A percentile compares a stretch with the other conserved stretches of the same genome.
Evolutionary conservation across 176 grass and related monocot species (phyloP).

Genomic region (Paspalum notatum): DNA sequence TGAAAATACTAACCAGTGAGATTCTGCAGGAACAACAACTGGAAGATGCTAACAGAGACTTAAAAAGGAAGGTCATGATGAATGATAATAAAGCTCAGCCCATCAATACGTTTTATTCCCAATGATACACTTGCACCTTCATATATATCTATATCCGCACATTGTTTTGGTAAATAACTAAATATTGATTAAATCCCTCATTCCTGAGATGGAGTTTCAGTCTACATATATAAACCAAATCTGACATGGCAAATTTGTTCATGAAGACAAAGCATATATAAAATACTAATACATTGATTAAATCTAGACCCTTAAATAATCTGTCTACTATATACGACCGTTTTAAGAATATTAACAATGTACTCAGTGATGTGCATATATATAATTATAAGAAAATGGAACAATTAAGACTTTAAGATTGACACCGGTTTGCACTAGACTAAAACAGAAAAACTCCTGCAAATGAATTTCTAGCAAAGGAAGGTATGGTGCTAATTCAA

Average conservation of each 20-base stretch:
- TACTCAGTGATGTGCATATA: too few species aligned
- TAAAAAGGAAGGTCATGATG: conserved; percentile 67
- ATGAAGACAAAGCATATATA: not conserved
- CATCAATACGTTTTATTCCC: not conserved
- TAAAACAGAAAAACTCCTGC: not conserved
- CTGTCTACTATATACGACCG: not conserved
- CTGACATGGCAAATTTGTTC: not conserved
- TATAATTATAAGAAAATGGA: too few species aligned
- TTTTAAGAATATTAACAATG: not conserved
- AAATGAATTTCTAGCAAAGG: not conserved
- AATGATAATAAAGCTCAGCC: not conserved
- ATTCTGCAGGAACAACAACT: conserved; percentile 70
- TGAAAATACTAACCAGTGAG: conserved; percentile 6
- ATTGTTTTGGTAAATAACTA: not conserved
- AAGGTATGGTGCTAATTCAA: not conserved
- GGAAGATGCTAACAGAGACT: conserved; percentile 73
- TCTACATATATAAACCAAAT: not conserved
- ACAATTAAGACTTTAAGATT: not conserved
- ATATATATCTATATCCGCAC: not conserved
- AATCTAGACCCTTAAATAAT: not conserved
- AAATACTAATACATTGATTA: not conserved
- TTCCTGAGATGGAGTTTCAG: not conserved
- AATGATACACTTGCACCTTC: not conserved
- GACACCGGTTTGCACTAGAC: not conserved
- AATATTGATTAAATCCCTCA: not conserved